Evolutionary conservation across 257 asterid species (phyloP).

Genomic region (Solanum virginianum): DNA sequence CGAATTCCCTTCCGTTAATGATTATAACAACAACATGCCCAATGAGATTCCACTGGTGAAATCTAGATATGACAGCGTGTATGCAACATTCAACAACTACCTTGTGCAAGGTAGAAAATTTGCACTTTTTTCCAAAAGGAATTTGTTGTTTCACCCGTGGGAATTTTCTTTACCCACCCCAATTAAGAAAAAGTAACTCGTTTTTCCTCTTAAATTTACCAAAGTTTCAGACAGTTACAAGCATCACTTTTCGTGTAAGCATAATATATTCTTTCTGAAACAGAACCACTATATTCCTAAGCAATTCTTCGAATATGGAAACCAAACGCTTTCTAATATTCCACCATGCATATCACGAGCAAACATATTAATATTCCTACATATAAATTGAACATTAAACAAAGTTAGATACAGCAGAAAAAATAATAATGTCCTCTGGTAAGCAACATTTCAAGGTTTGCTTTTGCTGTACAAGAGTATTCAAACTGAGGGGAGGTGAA

Average conservation of each 20-base stretch:
- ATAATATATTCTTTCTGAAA: neutral
- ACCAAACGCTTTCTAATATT: neutral
- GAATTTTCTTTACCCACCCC: neutral
- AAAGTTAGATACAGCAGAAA: neutral
- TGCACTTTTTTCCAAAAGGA: neutral
- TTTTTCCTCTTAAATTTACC: neutral
- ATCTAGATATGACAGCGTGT: no score
- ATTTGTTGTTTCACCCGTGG: rapidly evolving
- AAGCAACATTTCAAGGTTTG: conserved; percentile 12
- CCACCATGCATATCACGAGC: neutral
- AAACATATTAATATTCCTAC: neutral
- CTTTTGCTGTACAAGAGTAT: conserved; percentile 4
- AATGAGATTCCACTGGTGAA: neutral
- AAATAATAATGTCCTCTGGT: neutral
- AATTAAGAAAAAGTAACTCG: neutral
- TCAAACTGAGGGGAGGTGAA: conserved; percentile 1
- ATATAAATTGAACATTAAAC: neutral
- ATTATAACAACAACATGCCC: neutral
- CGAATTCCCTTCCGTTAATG: neutral
- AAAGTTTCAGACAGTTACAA: neutral
- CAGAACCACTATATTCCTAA: neutral
- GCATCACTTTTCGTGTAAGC: conserved; percentile 1
- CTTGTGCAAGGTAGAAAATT: neutral
- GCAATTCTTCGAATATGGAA: neutral
- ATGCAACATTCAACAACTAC: neutral